phyloP scores from a whole-genome alignment of 768 basidiomycete genomes.

The Sistotremastrum niveocremeum region DNA sequence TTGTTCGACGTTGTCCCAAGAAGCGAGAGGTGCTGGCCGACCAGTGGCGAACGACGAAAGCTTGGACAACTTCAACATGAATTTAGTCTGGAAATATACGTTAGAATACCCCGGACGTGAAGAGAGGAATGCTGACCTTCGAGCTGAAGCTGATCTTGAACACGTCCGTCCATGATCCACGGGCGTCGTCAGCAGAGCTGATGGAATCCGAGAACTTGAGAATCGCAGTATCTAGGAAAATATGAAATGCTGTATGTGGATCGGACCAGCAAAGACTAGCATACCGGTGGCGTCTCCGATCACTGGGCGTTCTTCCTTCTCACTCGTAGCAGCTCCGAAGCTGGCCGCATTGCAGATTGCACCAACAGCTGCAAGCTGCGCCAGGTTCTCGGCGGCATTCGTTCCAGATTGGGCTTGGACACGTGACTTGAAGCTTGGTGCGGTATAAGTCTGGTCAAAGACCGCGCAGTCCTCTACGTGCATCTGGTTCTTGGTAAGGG shows the following conservation, averaged over 20 bases:
- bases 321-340: conserved; percentile 23
- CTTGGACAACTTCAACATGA: conserved; percentile 32
- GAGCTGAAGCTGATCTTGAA: conserved; percentile 24
- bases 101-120: background rate
- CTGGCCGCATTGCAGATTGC: conserved; percentile 38
- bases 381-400: conserved; percentile 7
- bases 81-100: conserved; percentile 32
- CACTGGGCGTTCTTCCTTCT: conserved; percentile 16
- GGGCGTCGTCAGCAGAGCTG: conserved; percentile 14
- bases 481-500: conserved; percentile 49
- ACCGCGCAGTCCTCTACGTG: conserved; percentile 35
- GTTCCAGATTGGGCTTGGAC: conserved; percentile 1
- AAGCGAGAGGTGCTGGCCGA: conserved; percentile 13
- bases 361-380: conserved; percentile 25
- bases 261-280: too few species aligned
- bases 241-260: too few species aligned
- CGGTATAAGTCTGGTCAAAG: conserved; percentile 16
- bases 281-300: conserved; percentile 46
- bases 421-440: background rate
- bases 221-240: conserved; percentile 42
- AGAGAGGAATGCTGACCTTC: conserved; percentile 19
- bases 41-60: conserved; percentile 3
- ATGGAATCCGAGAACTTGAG: conserved; percentile 33
- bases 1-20: conserved; percentile 15
- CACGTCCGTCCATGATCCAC: conserved; percentile 21